A percentile compares a stretch with the other conserved stretches of the same genome.
phyloP scores from a whole-genome alignment of 306 rosid species.

The Acmispon strigosus region DNA sequence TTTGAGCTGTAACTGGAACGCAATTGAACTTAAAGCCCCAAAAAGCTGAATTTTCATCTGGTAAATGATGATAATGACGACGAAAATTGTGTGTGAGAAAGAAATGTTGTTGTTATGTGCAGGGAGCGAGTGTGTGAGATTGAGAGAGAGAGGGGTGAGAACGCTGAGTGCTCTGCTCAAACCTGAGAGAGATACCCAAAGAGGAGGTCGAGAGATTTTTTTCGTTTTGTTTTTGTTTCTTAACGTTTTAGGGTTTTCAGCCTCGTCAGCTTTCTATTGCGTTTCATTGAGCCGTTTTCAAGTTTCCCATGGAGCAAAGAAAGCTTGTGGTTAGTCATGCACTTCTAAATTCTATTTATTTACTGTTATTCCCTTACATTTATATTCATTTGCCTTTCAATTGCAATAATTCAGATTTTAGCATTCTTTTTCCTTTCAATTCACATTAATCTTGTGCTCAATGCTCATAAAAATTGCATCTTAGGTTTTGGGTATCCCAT shows the following conservation, averaged over 20 bases:
- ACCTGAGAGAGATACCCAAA: slow-evolving; percentile 22
- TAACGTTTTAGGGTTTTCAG: slow-evolving; percentile 33
- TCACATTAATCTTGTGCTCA: neutral
- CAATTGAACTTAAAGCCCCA: slow-evolving; percentile 12
- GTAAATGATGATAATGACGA: slow-evolving; percentile 30
- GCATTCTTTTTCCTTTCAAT: neutral
- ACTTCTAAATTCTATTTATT: too few species aligned
- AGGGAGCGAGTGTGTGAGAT: slow-evolving; percentile 89
- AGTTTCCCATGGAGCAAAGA: slow-evolving; percentile 65
- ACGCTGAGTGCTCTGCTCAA: slow-evolving; percentile 40
- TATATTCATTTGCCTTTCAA: neutral
- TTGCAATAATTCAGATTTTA: neutral
- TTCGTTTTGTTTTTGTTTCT: slow-evolving; percentile 15
- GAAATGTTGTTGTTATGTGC: slow-evolving; percentile 83
- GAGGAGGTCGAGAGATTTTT: slow-evolving; percentile 37
- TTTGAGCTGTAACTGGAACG: slow-evolving; percentile 32
- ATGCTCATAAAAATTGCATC: neutral
- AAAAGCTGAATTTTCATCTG: slow-evolving; percentile 53
- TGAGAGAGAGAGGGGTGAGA: slow-evolving; percentile 68
- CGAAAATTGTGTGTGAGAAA: slow-evolving; percentile 68
- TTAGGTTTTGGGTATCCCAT: slow-evolving; percentile 76
- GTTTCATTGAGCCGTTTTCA: slow-evolving; percentile 3
- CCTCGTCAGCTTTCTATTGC: slow-evolving; percentile 16
- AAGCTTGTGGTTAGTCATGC: slow-evolving; percentile 80
- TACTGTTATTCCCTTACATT: neutral